Evolutionary conservation across 805 yeast genomes (phyloP).

Genomic region (Debaryomyces prosopidis): DNA sequence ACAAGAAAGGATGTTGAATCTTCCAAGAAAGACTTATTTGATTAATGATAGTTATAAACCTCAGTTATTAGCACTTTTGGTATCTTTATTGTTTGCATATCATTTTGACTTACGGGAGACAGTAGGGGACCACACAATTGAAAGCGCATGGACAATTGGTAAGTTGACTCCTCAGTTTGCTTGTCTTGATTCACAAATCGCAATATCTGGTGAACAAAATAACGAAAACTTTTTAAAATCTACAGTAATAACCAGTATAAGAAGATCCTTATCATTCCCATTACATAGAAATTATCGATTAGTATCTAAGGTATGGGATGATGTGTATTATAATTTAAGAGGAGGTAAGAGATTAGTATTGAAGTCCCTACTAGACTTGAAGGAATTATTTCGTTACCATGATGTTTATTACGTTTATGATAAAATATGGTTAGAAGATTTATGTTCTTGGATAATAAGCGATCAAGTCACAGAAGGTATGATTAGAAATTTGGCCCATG

Average conservation of each 20-base stretch:
- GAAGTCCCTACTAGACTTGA: conserved; percentile 55
- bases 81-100: conserved; percentile 71
- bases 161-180: conserved; percentile 78
- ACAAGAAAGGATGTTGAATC: conserved; percentile 62
- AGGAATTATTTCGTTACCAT: conserved; percentile 78
- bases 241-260: conserved; percentile 57
- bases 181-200: conserved; percentile 62
- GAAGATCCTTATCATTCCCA: conserved; percentile 80
- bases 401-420: conserved; percentile 85
- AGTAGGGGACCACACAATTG: conserved; percentile 70
- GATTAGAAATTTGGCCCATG: conserved; percentile 66
- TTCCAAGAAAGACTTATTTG: conserved; percentile 65
- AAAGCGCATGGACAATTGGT: conserved; percentile 94
- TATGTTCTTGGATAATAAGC: conserved; percentile 70
- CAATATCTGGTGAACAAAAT: conserved; percentile 19
- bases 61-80: conserved; percentile 59
- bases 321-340: conserved; percentile 61
- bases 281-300: conserved; percentile 71
- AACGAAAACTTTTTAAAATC: conserved; percentile 46
- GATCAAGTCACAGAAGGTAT: conserved; percentile 60
- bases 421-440: conserved; percentile 72
- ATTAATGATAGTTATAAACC: conserved; percentile 49
- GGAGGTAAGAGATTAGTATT: conserved; percentile 71
- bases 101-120: conserved; percentile 76
- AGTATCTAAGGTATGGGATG: conserved; percentile 67